Evolutionary conservation across 331 rosid species (phyloP).

Genomic region (Spiraea crenata): DNA sequence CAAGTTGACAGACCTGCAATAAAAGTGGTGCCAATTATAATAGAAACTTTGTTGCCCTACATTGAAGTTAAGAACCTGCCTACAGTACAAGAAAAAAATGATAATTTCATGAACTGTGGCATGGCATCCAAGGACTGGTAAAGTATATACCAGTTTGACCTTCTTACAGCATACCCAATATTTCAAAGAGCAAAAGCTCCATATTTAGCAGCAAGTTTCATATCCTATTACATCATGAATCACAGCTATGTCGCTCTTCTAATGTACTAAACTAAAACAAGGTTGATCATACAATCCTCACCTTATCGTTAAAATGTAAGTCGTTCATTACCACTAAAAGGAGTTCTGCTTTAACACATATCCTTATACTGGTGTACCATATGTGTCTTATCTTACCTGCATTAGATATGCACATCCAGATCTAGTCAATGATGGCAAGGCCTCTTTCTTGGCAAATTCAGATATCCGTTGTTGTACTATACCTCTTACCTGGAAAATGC

Average conservation of each 20-base stretch:
- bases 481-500: slow-evolving; percentile 60
- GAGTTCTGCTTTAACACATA: neutral
- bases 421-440: slow-evolving; percentile 94
- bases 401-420: slow-evolving; percentile 97
- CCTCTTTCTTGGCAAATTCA: slow-evolving; percentile 91
- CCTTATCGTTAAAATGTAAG: neutral
- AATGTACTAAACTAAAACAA: neutral
- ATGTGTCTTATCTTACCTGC: slow-evolving; percentile 54
- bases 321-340: neutral
- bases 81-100: slow-evolving; percentile 7
- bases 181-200: neutral
- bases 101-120: neutral
- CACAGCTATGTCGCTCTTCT: neutral
- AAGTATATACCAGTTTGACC: neutral
- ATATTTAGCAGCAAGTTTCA: neutral
- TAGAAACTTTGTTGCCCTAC: neutral
- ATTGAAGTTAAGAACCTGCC: neutral
- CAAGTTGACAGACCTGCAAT: slow-evolving; percentile 97
- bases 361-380: neutral
- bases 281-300: neutral
- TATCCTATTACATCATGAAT: neutral
- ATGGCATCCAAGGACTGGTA: neutral
- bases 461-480: slow-evolving; percentile 90
- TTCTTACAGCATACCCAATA: neutral
- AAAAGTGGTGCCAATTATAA: slow-evolving; percentile 23